phyloP scores from a whole-genome alignment of 1,139 yeast genomes.

The Lodderomyces jiufengensis region DNA sequence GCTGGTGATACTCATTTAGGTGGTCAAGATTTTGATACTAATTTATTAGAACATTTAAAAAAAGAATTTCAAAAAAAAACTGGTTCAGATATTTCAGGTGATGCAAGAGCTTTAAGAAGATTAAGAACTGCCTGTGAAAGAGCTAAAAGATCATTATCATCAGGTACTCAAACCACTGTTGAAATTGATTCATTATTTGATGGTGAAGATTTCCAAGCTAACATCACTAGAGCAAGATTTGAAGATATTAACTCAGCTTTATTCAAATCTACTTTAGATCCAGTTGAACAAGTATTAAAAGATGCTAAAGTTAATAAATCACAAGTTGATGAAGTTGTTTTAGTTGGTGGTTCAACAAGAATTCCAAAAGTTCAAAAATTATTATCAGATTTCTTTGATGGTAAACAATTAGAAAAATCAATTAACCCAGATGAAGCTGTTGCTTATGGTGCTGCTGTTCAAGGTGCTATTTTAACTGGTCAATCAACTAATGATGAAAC shows the following conservation, averaged over 20 bases:
- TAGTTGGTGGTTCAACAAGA: conserved; percentile 99
- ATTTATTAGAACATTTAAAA: conserved; percentile 91
- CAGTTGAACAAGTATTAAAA: conserved; percentile 96
- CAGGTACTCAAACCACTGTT: conserved; percentile 93
- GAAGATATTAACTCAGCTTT: conserved; percentile 95
- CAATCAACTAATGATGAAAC: conserved; percentile 96
- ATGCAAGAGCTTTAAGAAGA: conserved; percentile 97
- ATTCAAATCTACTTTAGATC: conserved; percentile 94
- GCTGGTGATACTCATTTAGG: conserved; percentile 99
- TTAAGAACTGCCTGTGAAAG: conserved; percentile 99
- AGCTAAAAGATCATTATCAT: conserved; percentile 98
- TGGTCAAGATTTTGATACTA: conserved; percentile 99
- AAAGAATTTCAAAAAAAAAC: conserved; percentile 96
- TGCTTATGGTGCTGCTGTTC: conserved; percentile 99
- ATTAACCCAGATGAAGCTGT: conserved; percentile 99
- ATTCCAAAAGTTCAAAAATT: conserved; percentile 98
- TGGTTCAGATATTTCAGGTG: conserved; percentile 85
- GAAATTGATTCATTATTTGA: conserved; percentile 96
- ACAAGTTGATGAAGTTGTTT: conserved; percentile 90
- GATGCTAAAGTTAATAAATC: conserved; percentile 92
- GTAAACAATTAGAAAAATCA: conserved; percentile 93
- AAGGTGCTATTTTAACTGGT: conserved; percentile 98
- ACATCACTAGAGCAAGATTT: conserved; percentile 98
- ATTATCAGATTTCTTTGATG: conserved; percentile 96
- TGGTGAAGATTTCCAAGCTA: conserved; percentile 95